Evolutionary conservation across 139 green algal genomes (phyloP).

Genomic region (Micractinium sp.): DNA sequence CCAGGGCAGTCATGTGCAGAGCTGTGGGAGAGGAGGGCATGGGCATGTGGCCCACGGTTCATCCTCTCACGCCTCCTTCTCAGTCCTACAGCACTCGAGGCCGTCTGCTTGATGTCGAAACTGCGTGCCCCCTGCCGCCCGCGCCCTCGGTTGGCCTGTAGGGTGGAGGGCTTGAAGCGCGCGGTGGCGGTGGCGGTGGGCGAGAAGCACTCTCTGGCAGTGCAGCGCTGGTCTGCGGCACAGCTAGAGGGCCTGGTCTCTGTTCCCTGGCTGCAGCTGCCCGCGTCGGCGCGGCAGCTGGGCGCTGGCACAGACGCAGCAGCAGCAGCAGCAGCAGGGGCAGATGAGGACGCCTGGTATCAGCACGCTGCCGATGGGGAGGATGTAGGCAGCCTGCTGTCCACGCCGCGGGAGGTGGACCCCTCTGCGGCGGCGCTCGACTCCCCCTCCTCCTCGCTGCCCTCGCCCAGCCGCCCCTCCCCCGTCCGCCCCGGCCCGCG

Average conservation of each 20-base stretch:
- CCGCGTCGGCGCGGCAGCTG: neutral
- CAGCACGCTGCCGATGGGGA: neutral
- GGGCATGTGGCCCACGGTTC: too few species aligned
- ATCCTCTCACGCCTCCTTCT: neutral
- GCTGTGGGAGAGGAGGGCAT: neutral
- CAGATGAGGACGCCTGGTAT: constrained; percentile 10
- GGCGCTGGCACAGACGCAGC: neutral
- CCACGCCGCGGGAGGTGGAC: neutral
- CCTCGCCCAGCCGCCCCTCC: neutral
- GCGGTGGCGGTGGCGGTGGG: constrained; percentile 74
- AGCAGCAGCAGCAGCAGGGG: neutral
- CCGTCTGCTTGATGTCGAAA: neutral
- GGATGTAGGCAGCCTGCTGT: neutral
- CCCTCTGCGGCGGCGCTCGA: neutral
- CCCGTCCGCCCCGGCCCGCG: neutral
- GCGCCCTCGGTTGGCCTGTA: constrained; percentile 21
- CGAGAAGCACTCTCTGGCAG: constrained; percentile 90
- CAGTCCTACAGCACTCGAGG: neutral
- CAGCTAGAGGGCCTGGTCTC: constrained; percentile 47
- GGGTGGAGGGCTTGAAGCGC: constrained; percentile 71
- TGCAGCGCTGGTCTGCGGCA: constrained; percentile 73
- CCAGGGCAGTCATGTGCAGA: neutral
- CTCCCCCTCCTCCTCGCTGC: neutral
- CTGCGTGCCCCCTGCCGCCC: neutral
- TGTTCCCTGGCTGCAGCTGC: constrained; percentile 16